phyloP scores from a whole-genome alignment of 495 filamentous ascomycete species.

The Pyrenula aspistea region DNA sequence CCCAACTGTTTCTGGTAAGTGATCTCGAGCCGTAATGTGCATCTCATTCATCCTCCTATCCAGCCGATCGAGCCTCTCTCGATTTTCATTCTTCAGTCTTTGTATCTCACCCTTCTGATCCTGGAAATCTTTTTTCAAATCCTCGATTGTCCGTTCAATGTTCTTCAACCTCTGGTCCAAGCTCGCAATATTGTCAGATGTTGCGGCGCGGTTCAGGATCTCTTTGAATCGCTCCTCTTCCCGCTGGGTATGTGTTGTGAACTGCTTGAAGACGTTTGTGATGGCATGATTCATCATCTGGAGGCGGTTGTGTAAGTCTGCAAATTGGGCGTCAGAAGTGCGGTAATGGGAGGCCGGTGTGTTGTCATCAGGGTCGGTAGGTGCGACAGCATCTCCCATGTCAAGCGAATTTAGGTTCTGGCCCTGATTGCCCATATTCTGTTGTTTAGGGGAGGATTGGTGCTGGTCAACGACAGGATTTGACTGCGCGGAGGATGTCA shows the following conservation, averaged over 20 bases:
- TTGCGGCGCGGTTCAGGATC: slow-evolving; percentile 27
- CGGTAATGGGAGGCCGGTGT: slow-evolving; percentile 35
- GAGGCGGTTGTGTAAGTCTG: slow-evolving; percentile 69
- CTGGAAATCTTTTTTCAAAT: slow-evolving; percentile 53
- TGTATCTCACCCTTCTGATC: slow-evolving; percentile 45
- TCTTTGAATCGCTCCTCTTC: slow-evolving; percentile 51
- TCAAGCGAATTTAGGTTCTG: slow-evolving; percentile 4
- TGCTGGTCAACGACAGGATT: slow-evolving; percentile 16
- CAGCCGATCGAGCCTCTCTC: slow-evolving; percentile 47
- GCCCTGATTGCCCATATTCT: slow-evolving; percentile 7
- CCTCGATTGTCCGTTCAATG: slow-evolving; percentile 43
- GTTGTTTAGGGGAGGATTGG: slow-evolving; percentile 21
- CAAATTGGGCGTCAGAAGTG: slow-evolving; percentile 51
- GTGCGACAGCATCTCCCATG: slow-evolving; percentile 16
- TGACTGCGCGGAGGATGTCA: slow-evolving; percentile 11
- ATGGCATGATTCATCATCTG: slow-evolving; percentile 64
- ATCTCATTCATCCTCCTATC: slow-evolving; percentile 62
- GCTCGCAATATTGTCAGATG: slow-evolving; percentile 40
- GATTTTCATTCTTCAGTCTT: neutral
- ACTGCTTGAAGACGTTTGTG: slow-evolving; percentile 52
- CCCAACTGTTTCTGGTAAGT: slow-evolving; percentile 37
- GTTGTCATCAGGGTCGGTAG: slow-evolving; percentile 15
- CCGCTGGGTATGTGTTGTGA: slow-evolving; percentile 32
- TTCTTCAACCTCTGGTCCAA: slow-evolving; percentile 40
- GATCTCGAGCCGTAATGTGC: slow-evolving; percentile 53